Conservation (phyloP, 805 yeast genomes). For the Blastobotrys mokoenaii region DNA sequence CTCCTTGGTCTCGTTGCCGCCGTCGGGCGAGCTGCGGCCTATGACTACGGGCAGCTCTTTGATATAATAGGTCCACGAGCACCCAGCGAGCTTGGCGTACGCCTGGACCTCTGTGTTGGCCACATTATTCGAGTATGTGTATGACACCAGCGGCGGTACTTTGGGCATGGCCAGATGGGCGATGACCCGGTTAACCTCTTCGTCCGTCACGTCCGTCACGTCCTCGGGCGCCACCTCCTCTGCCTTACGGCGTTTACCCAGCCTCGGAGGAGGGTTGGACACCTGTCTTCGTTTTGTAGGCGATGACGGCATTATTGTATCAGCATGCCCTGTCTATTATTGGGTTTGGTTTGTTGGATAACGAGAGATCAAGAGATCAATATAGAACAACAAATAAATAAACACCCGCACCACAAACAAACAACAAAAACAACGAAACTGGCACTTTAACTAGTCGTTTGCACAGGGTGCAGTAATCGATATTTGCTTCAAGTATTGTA, state of each 20-base stretch:
- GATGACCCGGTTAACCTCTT: conserved; percentile 66
- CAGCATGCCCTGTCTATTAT: background rate
- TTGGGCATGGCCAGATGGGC: conserved; percentile 62
- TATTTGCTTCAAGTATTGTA: no score
- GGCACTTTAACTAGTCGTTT: no score
- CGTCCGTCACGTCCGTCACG: conserved; percentile 35
- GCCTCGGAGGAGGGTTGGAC: background rate
- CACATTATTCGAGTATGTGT: conserved; percentile 63
- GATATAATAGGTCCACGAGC: conserved; percentile 90
- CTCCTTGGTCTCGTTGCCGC: conserved; percentile 19
- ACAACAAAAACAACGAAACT: no score
- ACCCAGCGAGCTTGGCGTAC: conserved; percentile 90
- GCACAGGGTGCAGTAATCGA: no score
- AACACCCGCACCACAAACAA: no score
- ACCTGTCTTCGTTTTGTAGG: background rate
- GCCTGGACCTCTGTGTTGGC: conserved; percentile 78
- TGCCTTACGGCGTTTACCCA: conserved; percentile 6
- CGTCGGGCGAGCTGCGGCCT: conserved; percentile 65
- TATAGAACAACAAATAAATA: background rate
- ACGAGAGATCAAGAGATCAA: background rate
- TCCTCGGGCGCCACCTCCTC: conserved; percentile 12
- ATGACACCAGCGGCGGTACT: conserved; percentile 68
- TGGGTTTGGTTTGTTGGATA: background rate
- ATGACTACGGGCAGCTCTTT: conserved; percentile 65
- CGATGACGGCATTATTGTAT: background rate